Base-by-base conservation (phyloP, 2,329 filamentous ascomycete genomes). In the Verticillium dahliae region DNA sequence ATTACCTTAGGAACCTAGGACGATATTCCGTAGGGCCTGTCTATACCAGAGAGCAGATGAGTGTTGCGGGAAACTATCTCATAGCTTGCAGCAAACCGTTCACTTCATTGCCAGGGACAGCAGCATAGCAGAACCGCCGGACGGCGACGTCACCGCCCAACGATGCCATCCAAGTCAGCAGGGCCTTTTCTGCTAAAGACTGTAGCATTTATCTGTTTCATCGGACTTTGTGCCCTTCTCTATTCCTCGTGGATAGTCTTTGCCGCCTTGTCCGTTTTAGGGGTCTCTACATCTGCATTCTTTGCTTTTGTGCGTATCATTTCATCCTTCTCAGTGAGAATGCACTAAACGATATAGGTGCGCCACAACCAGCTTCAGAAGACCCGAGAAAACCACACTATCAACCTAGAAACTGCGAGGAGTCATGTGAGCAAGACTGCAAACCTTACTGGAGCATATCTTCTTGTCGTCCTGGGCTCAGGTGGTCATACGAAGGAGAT, bases 401-500 rank as follows among this genome's bases (percentile, higher is more conserved):
- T 65, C n/a, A 9, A 9, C 15, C 59, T 67, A n/a, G 65, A 59
- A 13, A 9, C 11, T 38, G 27, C 4, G 27, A 3, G 15, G 22
- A 14, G 27, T 18, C 57, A 61, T 18, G 59, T 27, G 45, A 6
- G 18, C 11, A 10, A 22, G 6, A 22, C 18, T 2, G 1, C n/a
- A 27, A 22, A 18, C 18, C 45, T 52, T 18, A 27, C 4, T 52
- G 45, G 18, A 9, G 75, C 76, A 33, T 84, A 93, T 73, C 79
- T 92, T 60, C 80, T 96, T 37, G 84, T 96, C 65, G 88, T 98
- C 33, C 88, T 98, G 31, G 95, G 95, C 59, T 96, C 91, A 2
- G 95, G 95, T 37, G 95, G 95, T 1, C 95, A 99, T 76, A 97
- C 95, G 0, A 88, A 92, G 57, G 95, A 99, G 75, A 96, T 99